A percentile compares a stretch with the other conserved stretches of the same genome.
Evolutionary conservation across 2,329 filamentous ascomycete species (phyloP).

Genomic region (Ophiobolus disseminans): DNA sequence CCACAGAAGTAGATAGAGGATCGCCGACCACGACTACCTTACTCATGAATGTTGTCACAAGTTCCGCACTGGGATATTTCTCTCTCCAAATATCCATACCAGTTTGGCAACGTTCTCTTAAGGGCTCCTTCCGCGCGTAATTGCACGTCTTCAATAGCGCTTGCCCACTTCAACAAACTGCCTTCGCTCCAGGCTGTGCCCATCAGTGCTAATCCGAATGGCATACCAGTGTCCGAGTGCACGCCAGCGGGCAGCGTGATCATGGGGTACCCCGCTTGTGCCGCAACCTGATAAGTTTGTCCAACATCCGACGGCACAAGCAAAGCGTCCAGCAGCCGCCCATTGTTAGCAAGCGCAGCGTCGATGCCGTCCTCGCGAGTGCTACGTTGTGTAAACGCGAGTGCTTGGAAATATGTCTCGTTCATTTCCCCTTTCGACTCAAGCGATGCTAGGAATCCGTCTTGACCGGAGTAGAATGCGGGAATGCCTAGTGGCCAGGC

Average conservation of each 20-base stretch:
- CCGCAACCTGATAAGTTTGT: constrained; percentile 72
- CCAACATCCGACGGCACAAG: constrained; percentile 73
- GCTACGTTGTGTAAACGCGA: constrained; percentile 65
- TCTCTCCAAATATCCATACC: constrained; percentile 49
- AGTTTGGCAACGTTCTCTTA: constrained; percentile 43
- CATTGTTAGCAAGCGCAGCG: constrained; percentile 62
- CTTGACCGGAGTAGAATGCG: constrained; percentile 67
- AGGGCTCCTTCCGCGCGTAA: constrained; percentile 19
- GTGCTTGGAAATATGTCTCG: constrained; percentile 71
- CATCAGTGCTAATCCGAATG: constrained; percentile 57
- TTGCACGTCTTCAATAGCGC: constrained; percentile 53
- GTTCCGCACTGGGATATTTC: constrained; percentile 47
- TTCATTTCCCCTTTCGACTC: constrained; percentile 67
- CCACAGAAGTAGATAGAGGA: too few species aligned
- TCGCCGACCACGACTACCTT: too few species aligned
- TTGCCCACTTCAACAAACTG: constrained; percentile 65
- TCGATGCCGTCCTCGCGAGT: constrained; percentile 73
- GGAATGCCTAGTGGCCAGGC: constrained; percentile 62
- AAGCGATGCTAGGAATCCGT: constrained; percentile 70
- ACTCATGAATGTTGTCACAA: constrained; percentile 8
- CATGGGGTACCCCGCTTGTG: constrained; percentile 77
- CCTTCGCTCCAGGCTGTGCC: constrained; percentile 68
- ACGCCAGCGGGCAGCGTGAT: constrained; percentile 72
- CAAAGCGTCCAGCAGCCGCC: constrained; percentile 63
- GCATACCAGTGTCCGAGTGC: constrained; percentile 54